Evolutionary conservation across 441 rosid species (phyloP), one percentile per base, ranked within the genome.

Genomic region (Dalechampia spathulata): DNA sequence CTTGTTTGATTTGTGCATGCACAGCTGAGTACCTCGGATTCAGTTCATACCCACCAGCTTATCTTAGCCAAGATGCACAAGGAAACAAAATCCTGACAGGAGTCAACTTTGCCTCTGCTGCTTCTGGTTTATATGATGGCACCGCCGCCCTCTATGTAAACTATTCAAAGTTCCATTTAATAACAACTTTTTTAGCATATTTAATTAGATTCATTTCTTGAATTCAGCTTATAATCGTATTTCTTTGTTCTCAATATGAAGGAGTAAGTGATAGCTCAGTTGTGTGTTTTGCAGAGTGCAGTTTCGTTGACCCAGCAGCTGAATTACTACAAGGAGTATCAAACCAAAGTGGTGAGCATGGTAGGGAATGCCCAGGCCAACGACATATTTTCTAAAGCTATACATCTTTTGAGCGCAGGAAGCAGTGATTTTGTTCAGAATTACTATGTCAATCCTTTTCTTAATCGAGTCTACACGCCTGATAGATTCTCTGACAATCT

Each of bases 11-110:
- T 45, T 54, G 40, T 61, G 27, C 17, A 54, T 67, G 50, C 32
- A 63, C 88, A 93, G 96, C 96, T 62, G 97, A 93, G 80, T 79
- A 62, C 69, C 87, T 89, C 6, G 99, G 97, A 16, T 93, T 93
- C 69, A 73, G 82, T 42, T 57, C 95, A 39, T 87, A 87, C 74
- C 97, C 78, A 57, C 85, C 91, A 45, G 86, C 99, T 43, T 81
- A 79, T 80, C 91, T 90, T 47, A 82, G 87, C 76, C 77, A 56
- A 60, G 86, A 85, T 49, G 90, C 93, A 53, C 69, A 52, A 11
- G 87, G 81, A 50, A 60, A 70, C 20, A 73, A 67, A 58, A 68
- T 87, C 63, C 66, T 87, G 53, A 81, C 66, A 1, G 99, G 95
- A 39, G 95, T 75, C 60, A 93, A 87, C 82, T 93, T 93, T 55